Conservation (phyloP, 2,329 filamentous ascomycete species). For the Scedosporium boydii region DNA sequence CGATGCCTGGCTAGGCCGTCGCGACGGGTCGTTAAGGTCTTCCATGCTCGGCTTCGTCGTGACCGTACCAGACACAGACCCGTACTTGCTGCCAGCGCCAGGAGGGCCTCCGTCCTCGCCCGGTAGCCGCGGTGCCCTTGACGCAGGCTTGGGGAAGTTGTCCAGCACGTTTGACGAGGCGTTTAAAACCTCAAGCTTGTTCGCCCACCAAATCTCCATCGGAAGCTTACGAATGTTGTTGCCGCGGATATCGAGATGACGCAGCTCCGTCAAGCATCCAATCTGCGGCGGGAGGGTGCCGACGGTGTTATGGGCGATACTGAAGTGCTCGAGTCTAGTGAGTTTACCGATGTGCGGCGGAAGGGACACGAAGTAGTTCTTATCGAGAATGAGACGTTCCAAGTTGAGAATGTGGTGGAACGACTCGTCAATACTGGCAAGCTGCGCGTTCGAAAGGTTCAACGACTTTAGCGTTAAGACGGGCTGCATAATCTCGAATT, state of each 20-base stretch:
- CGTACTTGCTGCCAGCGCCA: constrained; percentile 26
- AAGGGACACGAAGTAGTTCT: constrained; percentile 89
- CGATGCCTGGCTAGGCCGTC: constrained; percentile 79
- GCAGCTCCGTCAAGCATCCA: constrained; percentile 75
- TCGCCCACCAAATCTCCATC: constrained; percentile 92
- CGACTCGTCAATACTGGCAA: constrained; percentile 80
- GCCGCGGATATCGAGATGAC: constrained; percentile 77
- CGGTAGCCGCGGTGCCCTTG: constrained; percentile 54
- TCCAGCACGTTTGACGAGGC: constrained; percentile 91
- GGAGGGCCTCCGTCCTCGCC: constrained; percentile 33
- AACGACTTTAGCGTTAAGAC: constrained; percentile 77
- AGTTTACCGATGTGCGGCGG: constrained; percentile 79
- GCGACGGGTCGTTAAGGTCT: constrained; percentile 54
- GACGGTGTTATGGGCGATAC: constrained; percentile 84
- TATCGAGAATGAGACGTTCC: constrained; percentile 80
- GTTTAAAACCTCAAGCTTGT: constrained; percentile 82
- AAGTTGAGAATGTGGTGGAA: constrained; percentile 83
- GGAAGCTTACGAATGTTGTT: constrained; percentile 89
- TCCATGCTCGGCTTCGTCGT: constrained; percentile 65
- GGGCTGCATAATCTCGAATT: constrained; percentile 71
- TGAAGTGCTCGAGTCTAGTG: constrained; percentile 78
- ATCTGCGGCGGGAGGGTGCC: constrained; percentile 79
- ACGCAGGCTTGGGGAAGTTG: constrained; percentile 78
- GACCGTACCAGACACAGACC: constrained; percentile 26
- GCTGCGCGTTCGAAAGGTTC: constrained; percentile 83